These are phyloP conservation scores for Phyllosticta citrichinensis DNA, from an alignment of 2,329 filamentous ascomycete genomes.

Conservation along the genomic window DNA sequence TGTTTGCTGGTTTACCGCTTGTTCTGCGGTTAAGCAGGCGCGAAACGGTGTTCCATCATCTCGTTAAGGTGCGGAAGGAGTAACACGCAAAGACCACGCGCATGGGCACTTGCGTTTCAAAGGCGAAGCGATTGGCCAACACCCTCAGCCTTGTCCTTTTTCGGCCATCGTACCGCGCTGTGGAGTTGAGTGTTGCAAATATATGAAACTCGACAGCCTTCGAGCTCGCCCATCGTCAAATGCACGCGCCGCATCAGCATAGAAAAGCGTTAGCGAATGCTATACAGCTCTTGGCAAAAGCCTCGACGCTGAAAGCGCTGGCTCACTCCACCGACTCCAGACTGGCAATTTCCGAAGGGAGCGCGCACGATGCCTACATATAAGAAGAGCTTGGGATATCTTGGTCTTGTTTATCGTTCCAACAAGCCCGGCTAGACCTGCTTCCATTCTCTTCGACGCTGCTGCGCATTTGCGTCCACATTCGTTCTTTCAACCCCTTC, in stretches of 20 bases:
- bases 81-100: background rate
- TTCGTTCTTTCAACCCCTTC: slow-evolving; percentile 9
- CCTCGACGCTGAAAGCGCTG: background rate
- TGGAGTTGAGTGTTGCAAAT: background rate
- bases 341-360: background rate
- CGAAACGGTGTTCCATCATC: background rate
- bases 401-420: background rate
- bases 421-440: slow-evolving; percentile 7
- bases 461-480: slow-evolving; percentile 3
- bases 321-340: background rate
- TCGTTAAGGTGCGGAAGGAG: background rate
- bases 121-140: background rate
- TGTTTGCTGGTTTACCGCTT: background rate
- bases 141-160: background rate
- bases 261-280: slow-evolving; percentile 4
- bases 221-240: background rate
- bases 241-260: background rate
- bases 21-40: background rate
- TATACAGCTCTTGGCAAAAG: slow-evolving; percentile 3
- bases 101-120: background rate
- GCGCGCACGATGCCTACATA: background rate
- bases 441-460: slow-evolving; percentile 1
- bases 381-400: background rate
- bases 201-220: background rate
- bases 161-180: background rate